Percentiles rank a stretch among this genome's conserved stretches.
These are phyloP conservation scores for Panaeolus cyanescens DNA, from an alignment of 768 basidiomycete genomes.

Conservation along the genomic window DNA sequence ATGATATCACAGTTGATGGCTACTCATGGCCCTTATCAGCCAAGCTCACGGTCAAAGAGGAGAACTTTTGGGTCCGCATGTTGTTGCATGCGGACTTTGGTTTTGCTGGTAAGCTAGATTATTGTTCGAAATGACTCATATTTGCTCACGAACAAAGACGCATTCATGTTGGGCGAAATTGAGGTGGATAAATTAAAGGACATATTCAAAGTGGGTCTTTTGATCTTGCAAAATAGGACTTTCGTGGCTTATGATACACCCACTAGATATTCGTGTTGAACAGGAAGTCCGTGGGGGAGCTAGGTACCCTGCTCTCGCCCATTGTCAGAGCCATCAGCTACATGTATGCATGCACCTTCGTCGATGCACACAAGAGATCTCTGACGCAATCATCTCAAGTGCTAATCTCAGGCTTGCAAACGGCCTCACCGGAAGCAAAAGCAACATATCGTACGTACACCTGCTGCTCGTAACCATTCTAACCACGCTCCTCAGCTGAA, in stretches of 20 bases:
- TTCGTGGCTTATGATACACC: no score
- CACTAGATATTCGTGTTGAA: slow-evolving; percentile 14
- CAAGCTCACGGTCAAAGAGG: slow-evolving; percentile 8
- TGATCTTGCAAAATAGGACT: no score
- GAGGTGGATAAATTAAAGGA: slow-evolving; percentile 9
- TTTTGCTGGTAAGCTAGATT: slow-evolving; percentile 6
- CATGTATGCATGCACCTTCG: neutral
- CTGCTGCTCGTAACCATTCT: neutral
- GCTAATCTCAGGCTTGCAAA: slow-evolving; percentile 10
- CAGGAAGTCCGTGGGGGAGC: slow-evolving; percentile 8
- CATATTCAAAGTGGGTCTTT: slow-evolving; percentile 6
- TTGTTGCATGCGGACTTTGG: slow-evolving; percentile 12
- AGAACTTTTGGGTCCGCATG: slow-evolving; percentile 13
- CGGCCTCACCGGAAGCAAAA: slow-evolving; percentile 10
- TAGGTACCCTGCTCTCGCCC: slow-evolving; percentile 5
- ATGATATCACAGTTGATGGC: slow-evolving; percentile 1
- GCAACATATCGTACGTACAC: slow-evolving; percentile 12
- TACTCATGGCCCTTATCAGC: slow-evolving; percentile 9
- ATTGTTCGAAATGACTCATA: neutral
- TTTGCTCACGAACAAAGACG: neutral
- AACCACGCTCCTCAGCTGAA: neutral
- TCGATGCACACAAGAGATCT: neutral
- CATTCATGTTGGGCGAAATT: slow-evolving; percentile 13
- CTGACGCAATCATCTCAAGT: neutral
- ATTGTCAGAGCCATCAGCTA: slow-evolving; percentile 9